Evolutionary conservation across 192 early-diverging fungal species (phyloP), one percentile per base, ranked within the genome.

Genomic region (Backusella liffmaniae): DNA sequence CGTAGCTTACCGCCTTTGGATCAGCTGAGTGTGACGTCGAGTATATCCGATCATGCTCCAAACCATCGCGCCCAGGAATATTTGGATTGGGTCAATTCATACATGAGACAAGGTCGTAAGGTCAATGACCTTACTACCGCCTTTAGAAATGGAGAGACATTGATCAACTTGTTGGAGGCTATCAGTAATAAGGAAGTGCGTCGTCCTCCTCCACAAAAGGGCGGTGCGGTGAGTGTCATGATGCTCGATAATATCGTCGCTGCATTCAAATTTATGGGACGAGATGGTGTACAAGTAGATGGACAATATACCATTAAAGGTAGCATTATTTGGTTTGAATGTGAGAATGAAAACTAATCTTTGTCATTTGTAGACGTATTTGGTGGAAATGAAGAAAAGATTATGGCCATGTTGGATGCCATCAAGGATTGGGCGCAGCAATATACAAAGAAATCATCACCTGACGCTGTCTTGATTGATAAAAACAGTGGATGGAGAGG

Each of bases 231-330:
- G 4, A 87, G 82, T 30, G 75, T 85, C 9, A 78, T 77, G 51
- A 83, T 84, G 84, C 76, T 87, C 3, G 86, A 87, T 46, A 83
- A 81, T 34, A 53, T 87, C 30, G 73, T 83, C 41, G 84, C 86
- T 2, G 86, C 84, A 4, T 84, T 87, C 78, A 84, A 87, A 44
- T 87, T 87, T 39, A 87, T 87, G 86, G 84, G 83, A 34, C 76
- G 81, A 0, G 84, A 85, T 26, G 86, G 86, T 5, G 76, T 87
- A 18, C 71, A 74, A 49, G 79, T 83, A 0, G 83, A 84, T 30
- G 84, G 84, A 16, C 51, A 56, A 10, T 87, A 81, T 51, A 87
- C 83, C 2, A 82, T 87, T 49, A 87, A 87, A 79, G 86, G 83
- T 70, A 81, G 53, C 30, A 30, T 30, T 26, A 26, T 26, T 0